These are phyloP conservation scores for Irpex sp. DNA, from an alignment of 1,284 basidiomycete species.

Conservation along the genomic window DNA sequence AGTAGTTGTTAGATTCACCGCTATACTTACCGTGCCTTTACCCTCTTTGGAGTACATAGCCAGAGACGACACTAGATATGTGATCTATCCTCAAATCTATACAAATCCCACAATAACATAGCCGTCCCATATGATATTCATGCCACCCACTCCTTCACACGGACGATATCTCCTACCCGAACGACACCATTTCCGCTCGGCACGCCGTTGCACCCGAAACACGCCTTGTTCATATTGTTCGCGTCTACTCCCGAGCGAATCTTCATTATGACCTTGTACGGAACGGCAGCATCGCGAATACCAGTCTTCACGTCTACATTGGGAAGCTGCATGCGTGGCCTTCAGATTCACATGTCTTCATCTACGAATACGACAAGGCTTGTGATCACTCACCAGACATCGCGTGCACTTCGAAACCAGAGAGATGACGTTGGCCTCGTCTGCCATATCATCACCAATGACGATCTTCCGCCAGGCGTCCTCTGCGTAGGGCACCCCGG, in stretches of 20 bases:
- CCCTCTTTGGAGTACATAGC: too few species aligned
- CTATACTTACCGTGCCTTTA: too few species aligned
- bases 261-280: slow-evolving; percentile 70
- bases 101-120: too few species aligned
- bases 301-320: slow-evolving; percentile 67
- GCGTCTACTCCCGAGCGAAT: slow-evolving; percentile 58
- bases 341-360: not conserved
- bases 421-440: slow-evolving; percentile 37
- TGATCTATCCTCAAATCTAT: too few species aligned
- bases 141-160: slow-evolving; percentile 38
- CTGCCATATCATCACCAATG: slow-evolving; percentile 29
- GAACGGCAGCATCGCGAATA: slow-evolving; percentile 65
- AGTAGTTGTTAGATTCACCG: too few species aligned
- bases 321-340: slow-evolving; percentile 47
- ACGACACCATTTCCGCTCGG: slow-evolving; percentile 45
- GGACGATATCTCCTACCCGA: slow-evolving; percentile 54
- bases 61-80: too few species aligned
- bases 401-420: slow-evolving; percentile 67
- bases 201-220: slow-evolving; percentile 62
- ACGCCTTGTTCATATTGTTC: slow-evolving; percentile 43
- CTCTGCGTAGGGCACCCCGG: slow-evolving; percentile 44
- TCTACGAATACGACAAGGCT: too few species aligned
- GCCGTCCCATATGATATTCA: not conserved
- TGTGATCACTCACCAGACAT: slow-evolving; percentile 54
- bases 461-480: slow-evolving; percentile 57